A percentile compares a stretch with the other conserved stretches of the same genome.
Conservation (phyloP, 1,139 yeast genomes). For the Kodamaea ohmeri region DNA sequence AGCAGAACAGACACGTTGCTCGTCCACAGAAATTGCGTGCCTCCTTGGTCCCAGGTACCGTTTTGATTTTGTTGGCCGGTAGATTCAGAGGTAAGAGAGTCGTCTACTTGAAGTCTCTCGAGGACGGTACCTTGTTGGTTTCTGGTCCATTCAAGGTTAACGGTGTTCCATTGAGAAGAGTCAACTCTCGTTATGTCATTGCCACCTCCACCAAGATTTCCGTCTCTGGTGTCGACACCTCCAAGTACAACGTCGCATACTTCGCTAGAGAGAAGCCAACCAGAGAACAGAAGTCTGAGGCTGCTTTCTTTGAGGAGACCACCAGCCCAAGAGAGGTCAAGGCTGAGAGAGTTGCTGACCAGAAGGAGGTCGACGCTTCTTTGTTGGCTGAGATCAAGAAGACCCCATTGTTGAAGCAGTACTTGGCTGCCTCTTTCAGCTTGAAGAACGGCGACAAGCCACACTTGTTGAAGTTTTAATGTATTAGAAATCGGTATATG, state of each 20-base stretch:
- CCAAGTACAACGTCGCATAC: constrained; percentile 94
- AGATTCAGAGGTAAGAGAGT: constrained; percentile 99
- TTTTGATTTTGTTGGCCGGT: constrained; percentile 97
- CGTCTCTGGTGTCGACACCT: constrained; percentile 77
- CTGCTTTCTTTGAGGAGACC: constrained; percentile 90
- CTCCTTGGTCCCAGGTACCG: constrained; percentile 98
- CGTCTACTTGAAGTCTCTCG: constrained; percentile 95
- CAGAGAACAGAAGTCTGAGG: constrained; percentile 79
- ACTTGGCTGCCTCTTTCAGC: constrained; percentile 95
- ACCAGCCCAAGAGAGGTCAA: constrained; percentile 84
- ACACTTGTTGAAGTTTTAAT: constrained; percentile 93
- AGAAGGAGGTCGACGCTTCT: constrained; percentile 94
- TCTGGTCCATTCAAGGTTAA: constrained; percentile 99
- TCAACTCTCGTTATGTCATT: constrained; percentile 97
- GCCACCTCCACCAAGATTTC: constrained; percentile 95
- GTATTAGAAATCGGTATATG: constrained; percentile 7
- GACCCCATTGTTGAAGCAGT: constrained; percentile 97
- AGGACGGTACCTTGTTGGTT: constrained; percentile 97
- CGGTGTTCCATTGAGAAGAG: constrained; percentile 99
- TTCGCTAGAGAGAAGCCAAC: constrained; percentile 95
- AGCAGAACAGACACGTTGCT: constrained; percentile 83
- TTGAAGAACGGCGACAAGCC: constrained; percentile 99
- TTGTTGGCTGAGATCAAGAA: constrained; percentile 92
- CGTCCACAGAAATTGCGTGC: constrained; percentile 97
- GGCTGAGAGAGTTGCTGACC: constrained; percentile 97